A percentile compares a stretch with the other conserved stretches of the same genome.
Evolutionary conservation across 139 green algal species (phyloP).

Genomic region (Chlamydomonas sp.): DNA sequence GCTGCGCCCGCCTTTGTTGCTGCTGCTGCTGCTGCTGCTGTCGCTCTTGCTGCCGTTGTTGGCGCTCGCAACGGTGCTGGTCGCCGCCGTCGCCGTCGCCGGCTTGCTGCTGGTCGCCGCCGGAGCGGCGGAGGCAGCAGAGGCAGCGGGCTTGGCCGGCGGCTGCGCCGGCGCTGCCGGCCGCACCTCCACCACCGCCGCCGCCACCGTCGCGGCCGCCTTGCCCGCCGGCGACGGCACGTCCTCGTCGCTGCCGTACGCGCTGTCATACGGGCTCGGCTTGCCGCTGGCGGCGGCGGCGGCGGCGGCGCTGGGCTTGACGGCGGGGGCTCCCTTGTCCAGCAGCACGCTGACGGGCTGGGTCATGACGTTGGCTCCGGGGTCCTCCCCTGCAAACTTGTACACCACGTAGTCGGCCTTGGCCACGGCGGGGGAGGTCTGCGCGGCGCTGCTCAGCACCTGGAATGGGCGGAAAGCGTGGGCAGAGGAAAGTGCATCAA

Average conservation of each 20-base stretch:
- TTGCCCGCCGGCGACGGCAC: background rate
- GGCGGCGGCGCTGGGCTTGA: background rate
- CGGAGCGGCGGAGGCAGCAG: background rate
- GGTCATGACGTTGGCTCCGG: background rate
- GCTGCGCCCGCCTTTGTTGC: background rate
- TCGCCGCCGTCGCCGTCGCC: too few species aligned
- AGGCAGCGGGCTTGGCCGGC: background rate
- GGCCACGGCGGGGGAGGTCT: background rate
- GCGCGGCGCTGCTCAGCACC: background rate
- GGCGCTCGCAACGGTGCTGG: background rate
- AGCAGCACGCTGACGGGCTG: conserved; percentile 11
- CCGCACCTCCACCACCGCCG: background rate
- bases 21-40: background rate
- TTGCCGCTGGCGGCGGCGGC: background rate
- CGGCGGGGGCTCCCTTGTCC: too few species aligned
- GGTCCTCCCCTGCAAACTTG: conserved; percentile 5
- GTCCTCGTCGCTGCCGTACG: conserved; percentile 1
- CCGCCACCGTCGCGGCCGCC: background rate
- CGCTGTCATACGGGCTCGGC: conserved; percentile 2
- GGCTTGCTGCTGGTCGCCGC: background rate
- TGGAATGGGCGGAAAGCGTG: too few species aligned
- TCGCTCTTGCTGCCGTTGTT: background rate
- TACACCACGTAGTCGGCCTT: conserved; percentile 18
- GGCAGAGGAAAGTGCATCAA: too few species aligned
- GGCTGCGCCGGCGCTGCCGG: background rate